phyloP scores from a whole-genome alignment of 352 stramenopile species.

The Globisporangium orthogonon region DNA sequence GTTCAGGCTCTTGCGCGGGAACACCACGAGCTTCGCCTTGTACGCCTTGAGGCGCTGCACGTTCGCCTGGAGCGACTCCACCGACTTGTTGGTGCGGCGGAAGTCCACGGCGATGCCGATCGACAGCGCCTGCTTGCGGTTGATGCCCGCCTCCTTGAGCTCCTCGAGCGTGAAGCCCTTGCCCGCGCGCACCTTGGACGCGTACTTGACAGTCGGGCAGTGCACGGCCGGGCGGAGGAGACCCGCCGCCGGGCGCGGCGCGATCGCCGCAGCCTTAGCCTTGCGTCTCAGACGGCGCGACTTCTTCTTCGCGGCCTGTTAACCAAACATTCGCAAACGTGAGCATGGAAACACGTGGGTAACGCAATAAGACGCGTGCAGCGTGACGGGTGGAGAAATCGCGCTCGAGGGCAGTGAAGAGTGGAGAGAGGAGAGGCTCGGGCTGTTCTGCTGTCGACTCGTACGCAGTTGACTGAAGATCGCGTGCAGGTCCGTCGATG shows the following conservation, averaged over 20 bases:
- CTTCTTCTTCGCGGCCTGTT: constrained; percentile 98
- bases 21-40: constrained; percentile 98
- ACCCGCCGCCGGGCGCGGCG: constrained; percentile 94
- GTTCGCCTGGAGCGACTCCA: constrained; percentile 95
- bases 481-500: too few relatives aligned
- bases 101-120: constrained; percentile 99
- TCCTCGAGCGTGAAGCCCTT: constrained; percentile 99
- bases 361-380: background rate
- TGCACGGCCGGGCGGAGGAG: constrained; percentile 96
- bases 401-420: too few relatives aligned
- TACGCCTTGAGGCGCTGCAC: constrained; percentile 98
- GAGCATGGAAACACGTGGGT: background rate
- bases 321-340: constrained; percentile 13
- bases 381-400: background rate
- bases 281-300: constrained; percentile 93
- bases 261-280: constrained; percentile 96
- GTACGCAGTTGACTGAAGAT: too few relatives aligned
- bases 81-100: constrained; percentile 96
- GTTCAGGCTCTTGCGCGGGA: constrained; percentile 95
- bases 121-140: constrained; percentile 92
- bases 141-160: constrained; percentile 97
- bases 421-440: too few relatives aligned
- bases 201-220: constrained; percentile 98
- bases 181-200: constrained; percentile 96
- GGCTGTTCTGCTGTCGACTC: too few relatives aligned